Conservation (phyloP, 768 basidiomycete genomes). For the Kwoniella pini region DNA sequence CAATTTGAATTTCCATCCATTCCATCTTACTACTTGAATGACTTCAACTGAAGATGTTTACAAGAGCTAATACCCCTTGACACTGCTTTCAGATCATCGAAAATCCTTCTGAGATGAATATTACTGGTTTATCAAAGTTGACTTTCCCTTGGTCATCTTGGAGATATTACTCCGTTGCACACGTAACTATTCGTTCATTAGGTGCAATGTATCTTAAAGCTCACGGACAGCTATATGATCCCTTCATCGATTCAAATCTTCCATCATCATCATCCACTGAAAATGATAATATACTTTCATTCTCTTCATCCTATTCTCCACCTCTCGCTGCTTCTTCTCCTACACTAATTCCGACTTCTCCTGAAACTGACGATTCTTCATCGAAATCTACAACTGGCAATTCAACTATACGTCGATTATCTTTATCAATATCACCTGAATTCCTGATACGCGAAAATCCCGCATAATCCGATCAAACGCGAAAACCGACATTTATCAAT, state of each 20-base stretch:
- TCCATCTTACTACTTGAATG: no score
- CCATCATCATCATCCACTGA: background rate
- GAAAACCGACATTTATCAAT: no score
- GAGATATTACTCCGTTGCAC: constrained; percentile 49
- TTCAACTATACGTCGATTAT: constrained; percentile 3
- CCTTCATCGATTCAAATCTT: background rate
- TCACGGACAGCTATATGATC: constrained; percentile 30
- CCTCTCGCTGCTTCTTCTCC: background rate
- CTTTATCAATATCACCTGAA: constrained; percentile 3
- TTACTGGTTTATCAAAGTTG: constrained; percentile 28
- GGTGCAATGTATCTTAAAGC: constrained; percentile 27
- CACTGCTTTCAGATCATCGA: constrained; percentile 48
- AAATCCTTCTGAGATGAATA: constrained; percentile 31
- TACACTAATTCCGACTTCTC: background rate
- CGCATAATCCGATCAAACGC: background rate
- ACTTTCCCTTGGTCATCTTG: constrained; percentile 51
- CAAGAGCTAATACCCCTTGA: no score
- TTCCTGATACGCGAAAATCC: constrained; percentile 2
- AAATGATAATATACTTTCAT: background rate
- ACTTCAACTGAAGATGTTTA: no score
- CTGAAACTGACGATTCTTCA: background rate
- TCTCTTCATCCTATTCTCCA: background rate
- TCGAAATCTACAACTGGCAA: background rate
- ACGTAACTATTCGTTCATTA: constrained; percentile 37
- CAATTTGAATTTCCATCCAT: background rate